Evolutionary conservation across 2,329 filamentous ascomycete genomes (phyloP).

Genomic region (Aureobasidium sp.): DNA sequence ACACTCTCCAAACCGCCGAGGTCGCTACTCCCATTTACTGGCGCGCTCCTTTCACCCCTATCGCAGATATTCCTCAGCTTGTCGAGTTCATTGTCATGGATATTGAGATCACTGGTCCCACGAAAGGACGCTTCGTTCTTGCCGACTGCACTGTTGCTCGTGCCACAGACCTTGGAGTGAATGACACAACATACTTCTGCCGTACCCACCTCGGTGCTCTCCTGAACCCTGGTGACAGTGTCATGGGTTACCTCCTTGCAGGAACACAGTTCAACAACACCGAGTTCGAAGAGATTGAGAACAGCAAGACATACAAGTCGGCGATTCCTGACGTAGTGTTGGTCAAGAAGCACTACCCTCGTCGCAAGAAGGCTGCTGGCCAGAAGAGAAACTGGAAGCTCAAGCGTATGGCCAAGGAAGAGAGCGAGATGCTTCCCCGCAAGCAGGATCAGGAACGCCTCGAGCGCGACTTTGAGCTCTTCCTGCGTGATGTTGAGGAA

Average conservation of each 20-base stretch:
- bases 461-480: slow-evolving; percentile 93
- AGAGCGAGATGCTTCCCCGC: slow-evolving; percentile 76
- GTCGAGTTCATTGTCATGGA: slow-evolving; percentile 94
- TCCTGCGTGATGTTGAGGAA: slow-evolving; percentile 93
- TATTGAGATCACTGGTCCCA: slow-evolving; percentile 62
- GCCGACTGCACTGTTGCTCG: slow-evolving; percentile 83
- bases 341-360: slow-evolving; percentile 93
- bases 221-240: slow-evolving; percentile 81
- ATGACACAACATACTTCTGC: slow-evolving; percentile 81
- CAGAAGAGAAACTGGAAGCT: slow-evolving; percentile 75
- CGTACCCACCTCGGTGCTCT: slow-evolving; percentile 83
- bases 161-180: slow-evolving; percentile 75
- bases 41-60: slow-evolving; percentile 74
- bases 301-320: slow-evolving; percentile 64
- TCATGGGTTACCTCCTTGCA: slow-evolving; percentile 84
- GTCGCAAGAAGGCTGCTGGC: slow-evolving; percentile 57
- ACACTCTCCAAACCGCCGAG: slow-evolving; percentile 84
- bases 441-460: slow-evolving; percentile 81
- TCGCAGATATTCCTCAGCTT: slow-evolving; percentile 77
- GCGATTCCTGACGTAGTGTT: slow-evolving; percentile 86
- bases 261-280: slow-evolving; percentile 90
- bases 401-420: slow-evolving; percentile 85
- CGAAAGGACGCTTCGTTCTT: slow-evolving; percentile 73
- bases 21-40: slow-evolving; percentile 78
- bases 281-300: slow-evolving; percentile 74